phyloP scores from a whole-genome alignment of 306 rosid species.

The Vigna trinervia region DNA sequence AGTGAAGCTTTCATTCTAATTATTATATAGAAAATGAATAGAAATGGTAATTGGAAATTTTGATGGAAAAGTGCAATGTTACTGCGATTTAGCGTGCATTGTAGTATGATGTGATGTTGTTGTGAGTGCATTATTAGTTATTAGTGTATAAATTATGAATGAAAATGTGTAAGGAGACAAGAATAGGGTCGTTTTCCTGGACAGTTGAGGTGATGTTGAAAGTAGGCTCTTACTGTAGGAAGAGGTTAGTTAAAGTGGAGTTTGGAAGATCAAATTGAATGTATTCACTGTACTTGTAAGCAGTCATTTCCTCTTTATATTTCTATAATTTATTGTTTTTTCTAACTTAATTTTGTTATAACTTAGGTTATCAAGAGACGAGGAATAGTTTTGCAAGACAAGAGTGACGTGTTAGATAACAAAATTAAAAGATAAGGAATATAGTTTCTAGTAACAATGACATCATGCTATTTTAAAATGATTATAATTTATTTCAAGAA shows the following conservation, averaged over 20 bases:
- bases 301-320: no score
- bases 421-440: no score
- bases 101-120: background rate
- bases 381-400: no score
- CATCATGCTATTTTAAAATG: no score
- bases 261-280: background rate
- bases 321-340: background rate
- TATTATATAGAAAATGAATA: background rate
- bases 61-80: background rate
- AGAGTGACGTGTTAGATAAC: no score
- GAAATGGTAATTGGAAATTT: background rate
- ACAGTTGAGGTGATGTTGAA: background rate
- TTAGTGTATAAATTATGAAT: no score
- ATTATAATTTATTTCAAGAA: no score
- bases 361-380: no score
- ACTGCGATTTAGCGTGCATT: no score
- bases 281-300: background rate
- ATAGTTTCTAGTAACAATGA: no score
- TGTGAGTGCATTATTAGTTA: background rate
- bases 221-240: background rate
- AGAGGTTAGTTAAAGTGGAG: background rate
- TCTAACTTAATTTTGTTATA: no score
- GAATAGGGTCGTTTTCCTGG: background rate
- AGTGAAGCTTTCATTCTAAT: conserved; percentile 38
- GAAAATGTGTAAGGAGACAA: no score